These are phyloP conservation scores for Styphnolobium japonicum DNA, from an alignment of 306 rosid species.

Conservation along the genomic window DNA sequence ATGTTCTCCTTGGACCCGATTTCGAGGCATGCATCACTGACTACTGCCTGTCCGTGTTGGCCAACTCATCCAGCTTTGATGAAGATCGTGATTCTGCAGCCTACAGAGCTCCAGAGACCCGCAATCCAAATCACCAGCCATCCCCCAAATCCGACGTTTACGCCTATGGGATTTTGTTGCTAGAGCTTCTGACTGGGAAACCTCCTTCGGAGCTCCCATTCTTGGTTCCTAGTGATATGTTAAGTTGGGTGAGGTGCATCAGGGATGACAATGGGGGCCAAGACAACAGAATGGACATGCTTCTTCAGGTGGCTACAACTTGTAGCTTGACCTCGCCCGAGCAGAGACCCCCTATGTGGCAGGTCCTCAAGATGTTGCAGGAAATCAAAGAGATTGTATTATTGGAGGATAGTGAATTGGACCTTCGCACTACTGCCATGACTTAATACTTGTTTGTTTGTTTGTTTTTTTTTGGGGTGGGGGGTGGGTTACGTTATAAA, in stretches of 20 bases:
- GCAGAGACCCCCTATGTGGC: conserved; percentile 97
- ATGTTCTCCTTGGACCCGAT: conserved; percentile 81
- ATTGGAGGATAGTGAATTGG: conserved; percentile 54
- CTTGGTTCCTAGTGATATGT: conserved; percentile 52
- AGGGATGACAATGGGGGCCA: conserved; percentile 60
- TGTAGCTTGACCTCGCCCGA: conserved; percentile 74
- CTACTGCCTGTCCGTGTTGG: conserved; percentile 68
- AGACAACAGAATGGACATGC: conserved; percentile 67
- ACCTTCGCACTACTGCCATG: conserved; percentile 17
- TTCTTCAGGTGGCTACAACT: conserved; percentile 69
- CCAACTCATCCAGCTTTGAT: conserved; percentile 23
- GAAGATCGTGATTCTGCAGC: conserved; percentile 48
- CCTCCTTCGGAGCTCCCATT: conserved; percentile 56
- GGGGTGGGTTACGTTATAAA: conserved; percentile 1
- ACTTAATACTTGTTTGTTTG: neutral
- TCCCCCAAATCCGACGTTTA: conserved; percentile 69
- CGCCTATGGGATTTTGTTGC: conserved; percentile 66
- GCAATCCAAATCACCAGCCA: conserved; percentile 40
- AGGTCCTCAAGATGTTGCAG: conserved; percentile 91
- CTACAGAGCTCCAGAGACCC: conserved; percentile 73
- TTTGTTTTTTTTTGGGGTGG: neutral
- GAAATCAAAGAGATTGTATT: conserved; percentile 72
- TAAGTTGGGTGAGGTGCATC: conserved; percentile 60
- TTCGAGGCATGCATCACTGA: conserved; percentile 85
- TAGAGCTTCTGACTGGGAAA: conserved; percentile 82